Evolutionary conservation across 73 alveolate species (phyloP), one percentile per base, ranked within the genome.

Genomic region (Durusdinium trenchii): DNA sequence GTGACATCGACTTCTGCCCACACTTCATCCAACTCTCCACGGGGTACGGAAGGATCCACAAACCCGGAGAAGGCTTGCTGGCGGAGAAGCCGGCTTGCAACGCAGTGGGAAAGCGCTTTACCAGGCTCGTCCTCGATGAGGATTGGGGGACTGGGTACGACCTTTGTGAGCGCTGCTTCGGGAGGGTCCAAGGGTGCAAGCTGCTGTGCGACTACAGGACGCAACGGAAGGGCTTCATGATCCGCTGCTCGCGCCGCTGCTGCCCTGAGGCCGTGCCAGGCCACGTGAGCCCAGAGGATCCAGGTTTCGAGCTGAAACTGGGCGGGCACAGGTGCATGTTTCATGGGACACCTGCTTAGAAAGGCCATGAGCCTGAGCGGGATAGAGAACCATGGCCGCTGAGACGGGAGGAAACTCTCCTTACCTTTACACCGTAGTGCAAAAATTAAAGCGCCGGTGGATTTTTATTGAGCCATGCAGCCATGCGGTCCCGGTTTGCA

Each of bases 121-220:
- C 2, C 6, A 20, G 12, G 47, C 30, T 79, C 28, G 26, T 6
- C 40, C 38, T 47, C 69, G 90, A 79, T 1, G 90, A 79, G 48
- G 32, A 2, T 35, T 79, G 62, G 90, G 48, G 32, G 14, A 47
- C 3, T 4, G 69, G 48, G 47, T 45, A 45, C 48, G 62, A 12
- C 40, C 67, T 79, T 35, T 79, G 90, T 35, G 64, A 43, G 28
- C 43, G 90, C 6, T 79, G 90, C 90, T 79, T 79, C 46, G 90
- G 90, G 47, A 45, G 23, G 26, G 30, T 23, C 14, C 46, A 45
- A 1, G 47, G 38, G 48, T 79, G 90, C 69, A 18, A 40, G 46
- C 3, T 2, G 30, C 45, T 79, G 69, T 79, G 90, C 69, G 2
- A 38, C 47, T 40, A 47, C 67, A 6, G 3, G 86, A 43, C 36